Evolutionary conservation across 2,329 filamentous ascomycete genomes (phyloP).

Genomic region (Beauveria asiatica): DNA sequence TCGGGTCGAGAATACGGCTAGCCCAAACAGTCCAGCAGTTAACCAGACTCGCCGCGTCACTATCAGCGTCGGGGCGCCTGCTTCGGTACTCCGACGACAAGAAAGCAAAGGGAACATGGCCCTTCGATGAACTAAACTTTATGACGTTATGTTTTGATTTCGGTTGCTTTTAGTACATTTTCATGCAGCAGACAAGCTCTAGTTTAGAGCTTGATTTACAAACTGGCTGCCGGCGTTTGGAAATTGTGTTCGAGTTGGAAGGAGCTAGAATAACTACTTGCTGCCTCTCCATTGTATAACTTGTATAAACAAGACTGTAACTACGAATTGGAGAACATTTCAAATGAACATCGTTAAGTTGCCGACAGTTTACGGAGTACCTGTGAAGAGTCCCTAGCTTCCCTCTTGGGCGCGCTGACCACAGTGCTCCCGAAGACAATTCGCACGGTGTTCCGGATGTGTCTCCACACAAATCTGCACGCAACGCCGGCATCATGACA

Average conservation of each 20-base stretch:
- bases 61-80: constrained; percentile 24
- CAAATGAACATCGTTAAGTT: neutral
- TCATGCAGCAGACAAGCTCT: constrained; percentile 1
- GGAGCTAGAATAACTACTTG: neutral
- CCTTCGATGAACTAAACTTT: constrained; percentile 21
- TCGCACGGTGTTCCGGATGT: neutral
- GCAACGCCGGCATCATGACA: neutral
- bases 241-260: neutral
- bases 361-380: neutral
- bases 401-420: too few species aligned
- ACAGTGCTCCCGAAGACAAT: neutral
- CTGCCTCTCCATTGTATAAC: constrained; percentile 6
- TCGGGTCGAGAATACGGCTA: constrained; percentile 21
- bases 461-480: constrained; percentile 1
- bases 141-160: constrained; percentile 3
- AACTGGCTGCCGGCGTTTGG: constrained; percentile 1
- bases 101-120: constrained; percentile 22
- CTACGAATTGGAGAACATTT: constrained; percentile 2
- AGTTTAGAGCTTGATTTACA: neutral
- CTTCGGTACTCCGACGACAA: constrained; percentile 20
- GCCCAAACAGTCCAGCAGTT: constrained; percentile 17
- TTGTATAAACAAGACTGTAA: constrained; percentile 8
- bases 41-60: constrained; percentile 28
- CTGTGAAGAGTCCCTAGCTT: neutral
- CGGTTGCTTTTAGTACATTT: neutral